Percentiles rank a stretch among this genome's conserved stretches.
Conservation (phyloP, 768 basidiomycete genomes). For the Serendipita indica region DNA sequence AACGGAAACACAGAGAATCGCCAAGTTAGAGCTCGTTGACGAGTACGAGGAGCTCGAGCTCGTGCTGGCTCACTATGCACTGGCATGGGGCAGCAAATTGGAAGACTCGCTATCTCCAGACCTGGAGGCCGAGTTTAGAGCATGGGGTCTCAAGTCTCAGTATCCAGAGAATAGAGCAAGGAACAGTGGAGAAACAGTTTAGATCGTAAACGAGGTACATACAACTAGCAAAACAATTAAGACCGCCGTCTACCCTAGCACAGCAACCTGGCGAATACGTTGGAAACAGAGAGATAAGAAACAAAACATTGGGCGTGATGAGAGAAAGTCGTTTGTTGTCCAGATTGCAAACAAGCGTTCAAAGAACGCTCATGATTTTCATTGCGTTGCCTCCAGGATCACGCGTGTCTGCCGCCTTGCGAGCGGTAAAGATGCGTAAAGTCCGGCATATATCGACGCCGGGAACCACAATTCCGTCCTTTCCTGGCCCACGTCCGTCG, state of each 20-base stretch:
- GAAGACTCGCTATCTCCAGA: not conserved
- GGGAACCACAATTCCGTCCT: not conserved
- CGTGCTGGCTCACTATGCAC: conserved; percentile 76
- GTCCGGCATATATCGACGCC: not conserved
- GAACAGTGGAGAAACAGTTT: not conserved
- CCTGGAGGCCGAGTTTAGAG: not conserved
- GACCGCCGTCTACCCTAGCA: not conserved
- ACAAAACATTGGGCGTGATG: no score
- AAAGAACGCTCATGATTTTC: not conserved
- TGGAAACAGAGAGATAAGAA: no score
- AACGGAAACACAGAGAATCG: conserved; percentile 46
- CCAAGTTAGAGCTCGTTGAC: conserved; percentile 72
- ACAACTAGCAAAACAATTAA: not conserved
- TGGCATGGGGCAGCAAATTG: conserved; percentile 50
- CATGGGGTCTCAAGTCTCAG: not conserved
- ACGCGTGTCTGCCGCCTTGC: not conserved
- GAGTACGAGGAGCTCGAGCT: conserved; percentile 91
- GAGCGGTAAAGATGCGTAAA: not conserved
- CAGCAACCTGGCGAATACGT: no score
- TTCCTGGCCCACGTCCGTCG: not conserved
- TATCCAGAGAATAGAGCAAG: not conserved
- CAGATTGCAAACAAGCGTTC: no score
- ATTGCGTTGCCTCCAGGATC: not conserved
- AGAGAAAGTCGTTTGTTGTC: no score
- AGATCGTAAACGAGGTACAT: not conserved